Base-by-base conservation (phyloP, 2,329 filamentous ascomycete genomes). In the Alternaria infectoria region DNA sequence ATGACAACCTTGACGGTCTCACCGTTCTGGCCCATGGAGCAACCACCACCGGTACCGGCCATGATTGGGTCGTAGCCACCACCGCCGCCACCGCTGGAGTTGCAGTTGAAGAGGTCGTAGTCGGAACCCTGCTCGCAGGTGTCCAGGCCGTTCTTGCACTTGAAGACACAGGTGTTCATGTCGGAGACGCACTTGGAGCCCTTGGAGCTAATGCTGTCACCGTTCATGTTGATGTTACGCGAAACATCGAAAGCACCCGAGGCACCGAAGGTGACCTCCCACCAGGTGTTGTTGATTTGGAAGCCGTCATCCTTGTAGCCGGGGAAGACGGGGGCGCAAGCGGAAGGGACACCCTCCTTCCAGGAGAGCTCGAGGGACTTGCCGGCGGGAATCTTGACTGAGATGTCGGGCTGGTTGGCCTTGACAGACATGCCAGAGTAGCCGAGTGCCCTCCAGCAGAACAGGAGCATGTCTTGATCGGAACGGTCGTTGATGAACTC, bases 141-240 rank as follows among this genome's bases (percentile, higher is more conserved):
- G 26, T 25, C 28, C n/a, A 54, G 69, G 47, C 59, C 63, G 52
- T 72, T 62, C 62, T 76, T 76, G 77, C 83, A 85, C 69, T 73
- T 67, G 74, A 82, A 85, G 51, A 80, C 80, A 71, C 83, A 85
- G 6, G 67, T 77, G 19, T 75, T 60, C 78, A 83, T 80, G 69
- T 82, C 75, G 36, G 80, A 78, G 12, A 73, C 69, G 73, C 83
- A 85, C 62, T 81, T 79, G 63, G 74, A 76, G 55, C 74, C 75
- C 55, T 79, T 77, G 59, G 79, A 74, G 55, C 68, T 72, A 75
- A 84, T 82, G 52, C 43, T 62, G 67, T 78, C 74, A 36, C 83
- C 83, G 52, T 69, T 66, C 82, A 83, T 84, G 74, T 82, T 82
- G 72, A 83, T 77, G 65, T 82, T 77, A 36, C 81, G 78, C 43